Evolutionary conservation across 1,139 yeast species (phyloP), one percentile per base, ranked within the genome.

Genomic region (Debaryomyces sp.): DNA sequence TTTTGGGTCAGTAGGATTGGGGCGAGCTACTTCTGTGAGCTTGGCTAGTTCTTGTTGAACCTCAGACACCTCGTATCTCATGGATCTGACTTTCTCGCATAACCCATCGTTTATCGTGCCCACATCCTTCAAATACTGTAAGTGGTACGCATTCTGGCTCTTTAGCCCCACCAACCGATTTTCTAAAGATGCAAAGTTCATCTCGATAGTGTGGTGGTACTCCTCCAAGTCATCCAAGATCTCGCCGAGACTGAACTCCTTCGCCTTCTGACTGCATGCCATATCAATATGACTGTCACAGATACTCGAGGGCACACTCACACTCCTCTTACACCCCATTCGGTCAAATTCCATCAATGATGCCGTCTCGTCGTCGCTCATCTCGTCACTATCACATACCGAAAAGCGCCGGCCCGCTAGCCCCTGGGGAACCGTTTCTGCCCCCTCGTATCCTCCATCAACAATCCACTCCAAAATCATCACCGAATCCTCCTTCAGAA

Each of bases 291-390:
- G 27, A 15, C 39, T 22, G 17, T 46, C 49, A 15, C 44, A 44
- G 10, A 46, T 42, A 24, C 46, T 46, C 8, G 46, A 42, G 12
- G 46, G 46, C 13, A 33, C 23, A 21, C 49, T 46, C 29, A 38
- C 21, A 30, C 45, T 42, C 8, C 46, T 36, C 18, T 33, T 46
- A 32, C 43, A 45, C 6, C 43, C 26, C 5, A 12, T n/a, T 6
- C 32, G 27, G 8, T 13, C 18, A 5, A 17, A 15, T 5, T 46
- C 51, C 47, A 48, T 46, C 39, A 48, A 27, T 1, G 51, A 48
- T 13, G 29, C 18, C 21, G n/a, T 36, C 36, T 46, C 51, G 21
- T 46, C 49, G 33, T 48, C 49, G 10, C 43, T 24, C 9, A 32
- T 41, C 7, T 43, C 39, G 4, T 48, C 51, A 23, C 45, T 36